Evolutionary conservation across 352 stramenopile species (phyloP).

Genomic region (Pythium brachiatum): DNA sequence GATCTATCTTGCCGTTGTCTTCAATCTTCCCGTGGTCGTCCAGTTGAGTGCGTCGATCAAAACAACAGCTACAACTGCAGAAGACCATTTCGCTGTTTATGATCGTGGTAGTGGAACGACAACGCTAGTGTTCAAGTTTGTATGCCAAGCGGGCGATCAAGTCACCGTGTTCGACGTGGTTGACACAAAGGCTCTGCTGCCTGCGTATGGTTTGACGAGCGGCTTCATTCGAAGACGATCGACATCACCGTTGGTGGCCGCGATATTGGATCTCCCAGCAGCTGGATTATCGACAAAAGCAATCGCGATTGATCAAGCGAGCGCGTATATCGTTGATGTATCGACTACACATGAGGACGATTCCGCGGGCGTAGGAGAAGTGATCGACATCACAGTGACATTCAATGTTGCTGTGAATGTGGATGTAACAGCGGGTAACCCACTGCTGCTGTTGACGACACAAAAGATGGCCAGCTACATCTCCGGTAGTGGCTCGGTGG

Average conservation of each 20-base stretch:
- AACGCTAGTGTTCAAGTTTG: constrained; percentile 48
- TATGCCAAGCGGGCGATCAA: constrained; percentile 36
- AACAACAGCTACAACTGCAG: constrained; percentile 28
- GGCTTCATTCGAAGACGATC: constrained; percentile 52
- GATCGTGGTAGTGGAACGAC: constrained; percentile 42
- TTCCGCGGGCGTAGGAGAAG: constrained; percentile 50
- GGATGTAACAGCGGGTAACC: constrained; percentile 28
- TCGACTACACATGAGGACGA: constrained; percentile 49
- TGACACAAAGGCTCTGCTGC: constrained; percentile 31
- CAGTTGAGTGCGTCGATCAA: constrained; percentile 33
- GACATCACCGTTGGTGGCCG: constrained; percentile 32
- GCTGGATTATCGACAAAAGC: constrained; percentile 44
- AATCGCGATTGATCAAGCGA: constrained; percentile 54
- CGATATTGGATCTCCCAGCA: constrained; percentile 38
- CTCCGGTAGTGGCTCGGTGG: constrained; percentile 35
- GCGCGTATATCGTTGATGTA: constrained; percentile 34
- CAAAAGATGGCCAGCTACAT: constrained; percentile 41
- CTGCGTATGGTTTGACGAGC: constrained; percentile 39
- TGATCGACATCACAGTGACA: constrained; percentile 48
- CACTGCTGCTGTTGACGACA: constrained; percentile 42
- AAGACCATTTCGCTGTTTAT: constrained; percentile 47
- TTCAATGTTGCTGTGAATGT: constrained; percentile 56
- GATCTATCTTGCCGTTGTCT: constrained; percentile 47
- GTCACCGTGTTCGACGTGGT: constrained; percentile 42
- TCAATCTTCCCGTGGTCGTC: constrained; percentile 51